Conservation (phyloP, 129 eudicot species). For the Escallonia rubra region DNA sequence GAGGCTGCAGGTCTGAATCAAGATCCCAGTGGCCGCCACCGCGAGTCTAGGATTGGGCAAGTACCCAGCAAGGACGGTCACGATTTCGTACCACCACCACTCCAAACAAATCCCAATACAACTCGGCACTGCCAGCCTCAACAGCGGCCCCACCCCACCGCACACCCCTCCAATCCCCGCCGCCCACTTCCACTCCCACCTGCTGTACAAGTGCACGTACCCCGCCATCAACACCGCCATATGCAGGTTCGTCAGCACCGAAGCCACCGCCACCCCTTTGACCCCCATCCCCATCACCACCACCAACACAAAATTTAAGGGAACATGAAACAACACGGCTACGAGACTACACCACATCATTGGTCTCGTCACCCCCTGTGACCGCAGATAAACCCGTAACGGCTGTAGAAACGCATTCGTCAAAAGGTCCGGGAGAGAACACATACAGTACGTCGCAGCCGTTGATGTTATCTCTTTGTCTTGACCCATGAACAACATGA, state of each 20-base stretch:
- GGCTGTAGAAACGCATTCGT: slow-evolving; percentile 81
- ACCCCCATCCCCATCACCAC: slow-evolving; percentile 55
- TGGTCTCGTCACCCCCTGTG: slow-evolving; percentile 82
- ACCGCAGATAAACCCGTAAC: slow-evolving; percentile 71
- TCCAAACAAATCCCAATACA: slow-evolving; percentile 85
- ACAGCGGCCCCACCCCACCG: slow-evolving; percentile 38
- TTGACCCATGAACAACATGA: slow-evolving; percentile 74
- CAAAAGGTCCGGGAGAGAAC: slow-evolving; percentile 69
- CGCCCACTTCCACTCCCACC: slow-evolving; percentile 67
- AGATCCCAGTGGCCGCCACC: slow-evolving; percentile 84
- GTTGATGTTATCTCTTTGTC: slow-evolving; percentile 61
- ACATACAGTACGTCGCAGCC: slow-evolving; percentile 71
- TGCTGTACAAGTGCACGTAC: slow-evolving; percentile 57
- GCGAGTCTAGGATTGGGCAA: slow-evolving; percentile 68
- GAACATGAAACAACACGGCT: slow-evolving; percentile 80
- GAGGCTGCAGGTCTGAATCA: slow-evolving; percentile 82
- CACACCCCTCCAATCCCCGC: slow-evolving; percentile 28
- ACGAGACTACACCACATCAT: slow-evolving; percentile 68
- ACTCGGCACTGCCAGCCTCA: slow-evolving; percentile 70
- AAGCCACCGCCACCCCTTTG: slow-evolving; percentile 79
- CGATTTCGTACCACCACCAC: slow-evolving; percentile 99
- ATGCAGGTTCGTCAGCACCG: slow-evolving; percentile 69
- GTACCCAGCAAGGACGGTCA: slow-evolving; percentile 84
- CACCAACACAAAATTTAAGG: slow-evolving; percentile 57
- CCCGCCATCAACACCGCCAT: slow-evolving; percentile 67